phyloP scores from a whole-genome alignment of 1,284 basidiomycete species.

The Uromyces viciae-fabae region DNA sequence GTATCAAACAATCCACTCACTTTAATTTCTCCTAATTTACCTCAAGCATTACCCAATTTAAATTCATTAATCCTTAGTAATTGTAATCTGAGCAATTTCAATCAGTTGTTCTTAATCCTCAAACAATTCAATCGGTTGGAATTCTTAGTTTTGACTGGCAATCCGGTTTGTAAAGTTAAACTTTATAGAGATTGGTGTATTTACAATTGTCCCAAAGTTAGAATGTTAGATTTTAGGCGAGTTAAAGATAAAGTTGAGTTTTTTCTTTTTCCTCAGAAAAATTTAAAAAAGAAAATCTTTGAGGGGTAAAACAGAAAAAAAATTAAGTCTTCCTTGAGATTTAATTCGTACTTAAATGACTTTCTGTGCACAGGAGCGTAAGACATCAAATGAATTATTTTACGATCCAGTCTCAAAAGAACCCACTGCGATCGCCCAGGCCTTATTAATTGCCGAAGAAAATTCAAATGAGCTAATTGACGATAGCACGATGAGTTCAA shows the following conservation, averaged over 20 bases:
- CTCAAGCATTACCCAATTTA: constrained; percentile 77
- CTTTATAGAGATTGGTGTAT: constrained; percentile 38
- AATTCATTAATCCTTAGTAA: constrained; percentile 66
- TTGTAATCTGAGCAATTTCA: constrained; percentile 46
- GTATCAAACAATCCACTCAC: constrained; percentile 84
- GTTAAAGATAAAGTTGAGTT: constrained; percentile 78
- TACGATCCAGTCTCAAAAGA: constrained; percentile 64
- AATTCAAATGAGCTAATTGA: constrained; percentile 52
- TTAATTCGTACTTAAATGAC: no score
- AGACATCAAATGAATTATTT: constrained; percentile 68
- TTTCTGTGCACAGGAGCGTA: constrained; percentile 64
- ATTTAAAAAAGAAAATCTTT: not conserved
- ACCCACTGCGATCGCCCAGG: constrained; percentile 63
- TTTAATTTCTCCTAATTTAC: constrained; percentile 72
- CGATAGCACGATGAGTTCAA: constrained; percentile 53
- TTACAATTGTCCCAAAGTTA: constrained; percentile 61
- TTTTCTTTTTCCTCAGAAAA: not conserved
- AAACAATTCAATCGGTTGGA: constrained; percentile 17
- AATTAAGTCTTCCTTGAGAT: no score
- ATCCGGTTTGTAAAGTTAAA: constrained; percentile 12
- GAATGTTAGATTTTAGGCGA: constrained; percentile 93
- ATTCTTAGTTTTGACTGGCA: constrained; percentile 24
- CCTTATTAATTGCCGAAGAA: constrained; percentile 68
- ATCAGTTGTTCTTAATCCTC: constrained; percentile 49
- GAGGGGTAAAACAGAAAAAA: not conserved